Evolutionary conservation across 2,329 filamentous ascomycete genomes (phyloP), one percentile per base, ranked within the genome.

Genomic region (Neofusicoccum parvum): DNA sequence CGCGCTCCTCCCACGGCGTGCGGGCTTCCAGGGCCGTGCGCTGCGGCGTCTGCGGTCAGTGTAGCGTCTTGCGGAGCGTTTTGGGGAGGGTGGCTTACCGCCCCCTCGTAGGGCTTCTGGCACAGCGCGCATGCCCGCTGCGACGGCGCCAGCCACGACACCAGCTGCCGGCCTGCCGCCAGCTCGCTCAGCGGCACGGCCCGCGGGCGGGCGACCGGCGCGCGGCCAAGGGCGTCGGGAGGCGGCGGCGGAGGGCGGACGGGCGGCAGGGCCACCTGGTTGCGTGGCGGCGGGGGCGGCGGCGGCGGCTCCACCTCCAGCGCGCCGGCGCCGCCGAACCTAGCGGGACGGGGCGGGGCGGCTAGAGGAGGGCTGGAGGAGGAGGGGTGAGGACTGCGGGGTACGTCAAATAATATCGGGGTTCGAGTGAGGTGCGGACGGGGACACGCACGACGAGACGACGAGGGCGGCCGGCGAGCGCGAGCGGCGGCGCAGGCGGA

Each of bases 1-100:
- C 56, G 41, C 56, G 48, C 56, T 60, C n/a, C n/a, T 60, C 41
- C 56, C 41, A 36, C 41, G 39, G 56, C 56, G 56, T 60, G 41
- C 56, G 32, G 5, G 11, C 7, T 43, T 60, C 56, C 15, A 60
- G 43, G 15, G 37, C 56, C 27, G 56, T 48, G 9, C 37, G 27
- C 56, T 60, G n/a, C 7, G 15, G 9, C 5, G 12, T 1, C 5
- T 5, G n/a, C 14, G 6, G 34, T 60, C 41, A 60, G 56, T 48
- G 56, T 17, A 60, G 56, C 32, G 10, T 60, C 27, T 2, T 37
- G 2, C n/a, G 10, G 15, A 11, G n/a, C 3, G 7, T 20, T 32
- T 6, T 6, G 27, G 2, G n/a, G 41, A 20, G 20, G 36, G 14
- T 15, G 3, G 23, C 56, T 60, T 37, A 60, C 56, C 11, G 56